phyloP scores from a whole-genome alignment of 2,329 filamentous ascomycete genomes.

The Nothomitra cinnamomea region DNA sequence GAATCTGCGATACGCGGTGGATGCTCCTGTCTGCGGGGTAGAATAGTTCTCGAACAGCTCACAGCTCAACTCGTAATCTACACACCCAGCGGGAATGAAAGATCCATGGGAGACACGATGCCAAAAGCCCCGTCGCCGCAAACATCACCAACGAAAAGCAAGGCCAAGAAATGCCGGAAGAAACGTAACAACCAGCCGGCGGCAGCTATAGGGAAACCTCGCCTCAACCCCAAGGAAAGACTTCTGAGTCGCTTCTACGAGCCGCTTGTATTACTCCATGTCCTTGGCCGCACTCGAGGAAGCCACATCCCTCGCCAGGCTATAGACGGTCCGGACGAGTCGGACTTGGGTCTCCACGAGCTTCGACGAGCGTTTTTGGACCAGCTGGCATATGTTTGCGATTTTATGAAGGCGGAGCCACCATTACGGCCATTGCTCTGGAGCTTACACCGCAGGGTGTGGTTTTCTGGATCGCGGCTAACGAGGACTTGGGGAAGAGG shows the following conservation, averaged over 20 bases:
- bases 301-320: too few species aligned
- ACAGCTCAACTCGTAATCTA: too few species aligned
- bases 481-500: conserved; percentile 15
- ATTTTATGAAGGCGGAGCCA: conserved; percentile 28
- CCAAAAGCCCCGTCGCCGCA: too few species aligned
- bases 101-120: too few species aligned
- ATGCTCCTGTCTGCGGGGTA: too few species aligned
- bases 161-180: too few species aligned
- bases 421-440: conserved; percentile 28
- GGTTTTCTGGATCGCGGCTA: conserved; percentile 29
- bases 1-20: too few species aligned
- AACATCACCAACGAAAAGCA: too few species aligned
- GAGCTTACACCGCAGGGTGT: conserved; percentile 19
- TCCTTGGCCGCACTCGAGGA: conserved; percentile 18
- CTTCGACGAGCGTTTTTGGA: conserved; percentile 19
- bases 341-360: conserved; percentile 4
- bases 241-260: conserved; percentile 23
- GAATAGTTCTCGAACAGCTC: too few species aligned
- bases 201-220: not conserved
- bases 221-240: not conserved
- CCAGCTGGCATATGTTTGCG: conserved; percentile 29
- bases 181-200: too few species aligned
- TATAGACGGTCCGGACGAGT: not conserved
- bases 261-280: conserved; percentile 20
- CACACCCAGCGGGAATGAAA: too few species aligned